These are phyloP conservation scores for Pleodorina starrii DNA, from an alignment of 139 green algal species.

Conservation along the genomic window DNA sequence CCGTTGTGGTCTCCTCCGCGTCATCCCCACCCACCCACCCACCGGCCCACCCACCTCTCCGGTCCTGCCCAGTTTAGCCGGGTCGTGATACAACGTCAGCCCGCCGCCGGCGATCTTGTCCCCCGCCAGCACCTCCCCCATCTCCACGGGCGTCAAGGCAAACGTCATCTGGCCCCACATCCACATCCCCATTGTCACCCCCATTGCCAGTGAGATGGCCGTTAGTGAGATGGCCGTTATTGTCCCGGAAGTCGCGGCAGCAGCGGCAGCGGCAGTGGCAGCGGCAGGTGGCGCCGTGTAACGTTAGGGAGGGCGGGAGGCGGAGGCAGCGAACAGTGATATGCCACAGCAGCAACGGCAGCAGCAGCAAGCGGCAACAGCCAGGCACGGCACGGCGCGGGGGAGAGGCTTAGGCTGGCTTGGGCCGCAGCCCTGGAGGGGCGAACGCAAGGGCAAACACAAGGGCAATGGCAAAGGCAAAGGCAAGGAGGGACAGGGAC, in stretches of 20 bases:
- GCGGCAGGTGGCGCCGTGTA: not conserved
- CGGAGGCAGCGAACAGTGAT: not conserved
- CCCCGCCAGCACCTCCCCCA: slow-evolving; percentile 13
- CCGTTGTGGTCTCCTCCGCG: not conserved
- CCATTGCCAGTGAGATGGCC: no score
- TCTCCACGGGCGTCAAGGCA: not conserved
- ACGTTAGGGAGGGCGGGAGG: not conserved
- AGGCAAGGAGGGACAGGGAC: no score
- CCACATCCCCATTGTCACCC: no score
- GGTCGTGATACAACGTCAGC: slow-evolving; percentile 22
- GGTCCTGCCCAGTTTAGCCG: slow-evolving; percentile 17
- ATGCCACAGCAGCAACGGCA: no score
- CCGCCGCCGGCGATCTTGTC: not conserved
- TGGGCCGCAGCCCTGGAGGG: no score
- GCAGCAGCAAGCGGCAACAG: no score
- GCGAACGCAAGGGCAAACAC: no score
- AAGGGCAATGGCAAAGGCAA: no score
- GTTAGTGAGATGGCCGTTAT: no score
- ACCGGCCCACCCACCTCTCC: not conserved
- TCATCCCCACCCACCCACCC: not conserved
- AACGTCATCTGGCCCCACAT: not conserved
- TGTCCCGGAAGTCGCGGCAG: not conserved
- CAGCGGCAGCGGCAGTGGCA: not conserved
- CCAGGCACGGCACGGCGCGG: no score
- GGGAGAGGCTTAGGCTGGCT: no score